Base-by-base conservation (phyloP, 352 stramenopile genomes). In the Phytophthora macrochlamydospora region DNA sequence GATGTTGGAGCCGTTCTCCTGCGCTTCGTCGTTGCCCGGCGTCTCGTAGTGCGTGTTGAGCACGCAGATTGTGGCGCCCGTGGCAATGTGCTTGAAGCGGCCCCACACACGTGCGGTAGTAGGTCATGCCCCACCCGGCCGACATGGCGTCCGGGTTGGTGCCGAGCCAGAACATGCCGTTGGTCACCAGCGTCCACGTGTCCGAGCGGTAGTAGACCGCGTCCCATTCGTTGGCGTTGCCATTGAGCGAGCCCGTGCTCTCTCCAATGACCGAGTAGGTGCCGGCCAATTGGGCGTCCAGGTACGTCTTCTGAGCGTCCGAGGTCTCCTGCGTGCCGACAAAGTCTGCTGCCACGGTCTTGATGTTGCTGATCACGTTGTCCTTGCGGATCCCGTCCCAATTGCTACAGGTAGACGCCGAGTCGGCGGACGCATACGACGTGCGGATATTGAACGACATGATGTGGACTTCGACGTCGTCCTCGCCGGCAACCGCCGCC, bases 31-130 rank as follows among this genome's bases (percentile, higher is more conserved):
- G 18, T 92, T 91, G 4, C 86, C 86, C 14, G 81, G 84, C 2
- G 83, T 94, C 70, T 94, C 86, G 63, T 90, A 94, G 75, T 93
- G 86, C 48, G 86, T 93, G 68, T 94, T 94, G 32, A 93, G 55
- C 13, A 94, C 65, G 33, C 86, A 94, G 1, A 90, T 83, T 0
- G 79, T 91, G 12, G 81, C 64, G 13, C 83, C 81, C 1, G 75
- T 86, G n/a, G 56, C 58, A 50, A 79, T 80, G 65, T 93, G 82
- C 59, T 92, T 53, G 71, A 94, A 94, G 48, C 86, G 86, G 3
- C 77, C 86, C 70, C 77, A 91, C 14, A 89, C 70, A 83, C 24
- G 83, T 90, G 12, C 86, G 84, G 62, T 91, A 91, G 65, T 93
- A 92, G 31, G 55, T 43, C 83, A 94, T 92, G 2, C 69, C 63